phyloP scores from a whole-genome alignment of 1,139 yeast genomes.

The Suhomyces wounanorum region DNA sequence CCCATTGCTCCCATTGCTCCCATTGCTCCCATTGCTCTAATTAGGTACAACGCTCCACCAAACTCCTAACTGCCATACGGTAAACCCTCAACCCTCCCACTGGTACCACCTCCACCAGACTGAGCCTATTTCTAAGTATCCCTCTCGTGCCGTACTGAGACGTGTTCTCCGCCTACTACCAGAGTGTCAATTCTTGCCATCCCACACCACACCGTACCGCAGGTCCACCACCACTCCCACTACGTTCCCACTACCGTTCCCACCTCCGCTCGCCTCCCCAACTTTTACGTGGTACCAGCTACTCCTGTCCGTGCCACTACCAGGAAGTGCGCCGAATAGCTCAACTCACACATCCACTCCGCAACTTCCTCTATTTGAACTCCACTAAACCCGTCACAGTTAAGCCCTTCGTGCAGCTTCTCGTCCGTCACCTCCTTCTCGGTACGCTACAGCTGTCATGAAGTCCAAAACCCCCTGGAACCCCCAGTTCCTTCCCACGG shows the following conservation, averaged over 20 bases:
- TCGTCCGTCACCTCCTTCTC: background rate
- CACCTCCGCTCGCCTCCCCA: background rate
- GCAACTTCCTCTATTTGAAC: background rate
- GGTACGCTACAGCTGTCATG: background rate
- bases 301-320: background rate
- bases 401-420: background rate
- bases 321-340: background rate
- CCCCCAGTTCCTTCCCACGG: conserved; percentile 13
- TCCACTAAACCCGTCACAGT: background rate
- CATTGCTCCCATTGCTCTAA: background rate
- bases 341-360: background rate
- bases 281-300: too few relatives aligned
- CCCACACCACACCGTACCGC: background rate
- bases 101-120: background rate
- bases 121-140: too few relatives aligned
- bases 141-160: too few relatives aligned
- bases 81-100: background rate
- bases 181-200: too few relatives aligned
- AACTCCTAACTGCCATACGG: too few relatives aligned
- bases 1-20: background rate
- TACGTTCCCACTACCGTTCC: background rate
- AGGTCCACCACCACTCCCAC: too few relatives aligned
- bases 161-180: too few relatives aligned
- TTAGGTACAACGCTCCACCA: too few relatives aligned
- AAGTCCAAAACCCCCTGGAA: conserved; percentile 7